Base-by-base conservation (phyloP, 495 filamentous ascomycete species). In the Penicillium soppii region DNA sequence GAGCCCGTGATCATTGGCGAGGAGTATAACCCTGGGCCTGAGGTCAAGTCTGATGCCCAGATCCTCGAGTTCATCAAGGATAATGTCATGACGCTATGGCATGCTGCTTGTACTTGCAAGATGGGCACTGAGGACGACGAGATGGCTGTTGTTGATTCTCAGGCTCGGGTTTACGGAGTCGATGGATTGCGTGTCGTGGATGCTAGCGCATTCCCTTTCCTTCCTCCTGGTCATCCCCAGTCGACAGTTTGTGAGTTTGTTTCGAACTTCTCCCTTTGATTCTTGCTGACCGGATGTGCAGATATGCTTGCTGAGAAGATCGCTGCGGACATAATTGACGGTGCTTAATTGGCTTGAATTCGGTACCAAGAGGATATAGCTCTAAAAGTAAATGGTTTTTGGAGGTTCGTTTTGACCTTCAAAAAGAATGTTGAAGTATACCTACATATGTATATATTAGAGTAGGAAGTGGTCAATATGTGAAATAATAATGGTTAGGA, bases 291-390 rank as follows among this genome's bases (percentile, higher is more conserved):
- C 22, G 22, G n/a, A 13, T 36, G 7, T 30, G 13, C 29, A 70
- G 63, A 77, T 63, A 72, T 69, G 64, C 61, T 82, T 27, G 80
- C 79, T 0, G 80, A 83, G 69, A 83, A 83, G 62, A 78, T 82
- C 52, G 67, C 75, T 1, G 65, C 71, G 35, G 65, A 58, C 32
- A 79, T 82, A 4, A 54, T 68, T 7, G 15, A 52, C 4, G 43
- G 27, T 26, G 43, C 43, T 7, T 40, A 27, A 32, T 8, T 16
- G 19, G 12, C 10, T 23, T 39, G 15, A 19, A 5, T 15, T 20
- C n/a, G n/a, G n/a, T n/a, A n/a, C n/a, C n/a, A n/a, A n/a, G n/a
- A n/a, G n/a, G n/a, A n/a, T n/a, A n/a, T n/a, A n/a, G n/a, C n/a
- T n/a, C n/a, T n/a, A n/a, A n/a, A n/a, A n/a, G n/a, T n/a, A n/a